Base-by-base conservation (phyloP, 768 basidiomycete genomes). In the Termitomyces sp. region DNA sequence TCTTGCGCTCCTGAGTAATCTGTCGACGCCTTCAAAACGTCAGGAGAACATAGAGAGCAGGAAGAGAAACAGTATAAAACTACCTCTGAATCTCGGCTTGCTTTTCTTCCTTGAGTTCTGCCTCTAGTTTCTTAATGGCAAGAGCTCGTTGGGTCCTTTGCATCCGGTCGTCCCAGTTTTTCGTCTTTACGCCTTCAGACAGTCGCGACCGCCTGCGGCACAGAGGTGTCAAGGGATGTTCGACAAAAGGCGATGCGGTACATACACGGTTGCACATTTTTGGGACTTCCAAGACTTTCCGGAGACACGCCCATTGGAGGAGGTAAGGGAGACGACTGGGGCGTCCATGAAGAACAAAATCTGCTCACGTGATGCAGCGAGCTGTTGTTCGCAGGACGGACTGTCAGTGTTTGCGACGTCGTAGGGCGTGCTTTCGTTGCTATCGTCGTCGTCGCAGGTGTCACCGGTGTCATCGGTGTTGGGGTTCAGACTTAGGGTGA, bases 81-180 rank as follows among this genome's bases (percentile, higher is more conserved):
- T 60, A 86, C 90, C 87, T 78, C 61, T 79, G 75, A 49, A 79
- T 73, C 65, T 91, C 91, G 4, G 85, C 81, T 64, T 80, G 74
- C 65, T 91, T 92, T 70, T 93, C 91, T 48, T 88, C 85, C 68
- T 83, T 88, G 63, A 93, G 78, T 62, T 91, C 91, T 11, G 70
- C 66, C 70, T 91, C 78, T 33, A 93, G 75, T 68, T 87, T 86
- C 71, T 90, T 93, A 61, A 89, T 80, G 20, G 91, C 88, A 41
- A 77, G 76, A 20, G 81, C 81, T 65, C 82, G 83, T 68, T 82
- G 82, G 27, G 84, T 83, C 67, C 85, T 84, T 60, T 82, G 77
- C 81, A 91, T 89, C 39, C 91, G 79, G 36, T 82, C 80, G 56
- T 83, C 78, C 84, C 87, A 92, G 44, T 66, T 76, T 70, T 79